Base-by-base conservation (phyloP, 768 basidiomycete species). In the Xerocomus brunneocitrinus region DNA sequence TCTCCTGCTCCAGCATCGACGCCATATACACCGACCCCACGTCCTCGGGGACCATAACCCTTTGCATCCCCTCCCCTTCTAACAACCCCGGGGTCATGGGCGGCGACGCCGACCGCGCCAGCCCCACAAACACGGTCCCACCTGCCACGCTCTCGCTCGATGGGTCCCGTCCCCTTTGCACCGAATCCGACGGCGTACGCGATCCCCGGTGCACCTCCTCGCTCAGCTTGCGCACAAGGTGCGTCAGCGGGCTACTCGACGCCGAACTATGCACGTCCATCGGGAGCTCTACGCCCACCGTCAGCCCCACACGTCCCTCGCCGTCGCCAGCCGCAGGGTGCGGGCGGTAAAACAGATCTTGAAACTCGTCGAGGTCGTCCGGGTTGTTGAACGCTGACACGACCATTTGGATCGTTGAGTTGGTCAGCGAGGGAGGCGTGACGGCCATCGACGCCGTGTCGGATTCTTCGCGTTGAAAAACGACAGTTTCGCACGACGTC, bases 351-450 rank as follows among this genome's bases (percentile, higher is more conserved):
- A 90, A 90, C 8, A 91, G 72, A 61, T 89, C 85, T 35, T 79
- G 80, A 72, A 86, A 90, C 10, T 79, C 75, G n/a, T 87, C 85
- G 7, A 89, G 73, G 57, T 89, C 86, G 52, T 85, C 83, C 0
- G 79, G 76, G 52, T 74, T 77, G 9, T 81, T 79, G 34, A 88
- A 69, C 3, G 77, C 77, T n/a, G 77, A 78, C 25, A 66, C 52
- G 30, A 62, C 64, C 65, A 68, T 59, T 39, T 60, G 66, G 14
- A 68, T 55, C 2, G 65, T 65, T 24, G 81, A 81, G 10, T 76
- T 39, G 62, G 65, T 74, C 58, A 63, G 73, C 53, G 59, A 62
- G 9, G 57, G 53, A 19, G 54, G 44, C 22, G 40, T 53, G 28
- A 56, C 46, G 48, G 39, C 50, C 32, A 50, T n/a, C 6, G 49